phyloP scores from a whole-genome alignment of 202 grass and related monocot genomes.

The Setaria italica region DNA sequence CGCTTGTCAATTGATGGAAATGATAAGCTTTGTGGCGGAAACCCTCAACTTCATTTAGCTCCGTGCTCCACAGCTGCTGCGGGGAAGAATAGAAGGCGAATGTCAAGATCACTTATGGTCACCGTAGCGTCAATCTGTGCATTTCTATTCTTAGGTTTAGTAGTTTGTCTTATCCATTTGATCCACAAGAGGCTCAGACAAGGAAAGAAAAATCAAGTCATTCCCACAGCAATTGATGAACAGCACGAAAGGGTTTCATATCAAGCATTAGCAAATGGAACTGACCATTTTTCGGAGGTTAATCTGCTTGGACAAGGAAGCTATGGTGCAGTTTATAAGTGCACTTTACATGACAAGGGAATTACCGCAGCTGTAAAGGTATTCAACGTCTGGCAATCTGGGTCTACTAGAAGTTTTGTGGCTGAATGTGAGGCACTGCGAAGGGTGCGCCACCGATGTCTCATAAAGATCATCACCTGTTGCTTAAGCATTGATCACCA shows the following conservation, averaged over 20 bases:
- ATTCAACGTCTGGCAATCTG: slow-evolving; percentile 31
- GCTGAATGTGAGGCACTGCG: slow-evolving; percentile 43
- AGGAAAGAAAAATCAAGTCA: not conserved
- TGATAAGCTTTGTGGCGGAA: slow-evolving; percentile 19
- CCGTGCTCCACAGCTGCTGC: not conserved
- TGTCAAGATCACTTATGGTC: not conserved
- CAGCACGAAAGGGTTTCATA: slow-evolving; percentile 40
- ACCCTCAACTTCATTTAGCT: slow-evolving; percentile 21
- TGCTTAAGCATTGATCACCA: slow-evolving; percentile 40
- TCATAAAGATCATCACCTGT: slow-evolving; percentile 49
- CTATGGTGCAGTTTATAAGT: slow-evolving; percentile 46
- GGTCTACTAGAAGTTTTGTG: slow-evolving; percentile 36
- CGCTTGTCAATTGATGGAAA: not conserved
- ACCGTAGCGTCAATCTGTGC: not conserved
- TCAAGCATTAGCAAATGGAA: slow-evolving; percentile 37
- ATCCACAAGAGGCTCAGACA: not conserved
- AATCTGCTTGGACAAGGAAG: slow-evolving; percentile 56
- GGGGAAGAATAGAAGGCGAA: not conserved
- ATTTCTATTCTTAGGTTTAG: not conserved
- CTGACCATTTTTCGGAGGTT: slow-evolving; percentile 27
- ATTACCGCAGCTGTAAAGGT: slow-evolving; percentile 42
- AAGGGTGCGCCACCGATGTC: slow-evolving; percentile 34
- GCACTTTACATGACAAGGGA: not conserved
- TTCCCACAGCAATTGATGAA: not conserved
- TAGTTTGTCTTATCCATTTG: not conserved